Conservation (phyloP, 352 stramenopile genomes). For the Labyrinthula sp. region DNA sequence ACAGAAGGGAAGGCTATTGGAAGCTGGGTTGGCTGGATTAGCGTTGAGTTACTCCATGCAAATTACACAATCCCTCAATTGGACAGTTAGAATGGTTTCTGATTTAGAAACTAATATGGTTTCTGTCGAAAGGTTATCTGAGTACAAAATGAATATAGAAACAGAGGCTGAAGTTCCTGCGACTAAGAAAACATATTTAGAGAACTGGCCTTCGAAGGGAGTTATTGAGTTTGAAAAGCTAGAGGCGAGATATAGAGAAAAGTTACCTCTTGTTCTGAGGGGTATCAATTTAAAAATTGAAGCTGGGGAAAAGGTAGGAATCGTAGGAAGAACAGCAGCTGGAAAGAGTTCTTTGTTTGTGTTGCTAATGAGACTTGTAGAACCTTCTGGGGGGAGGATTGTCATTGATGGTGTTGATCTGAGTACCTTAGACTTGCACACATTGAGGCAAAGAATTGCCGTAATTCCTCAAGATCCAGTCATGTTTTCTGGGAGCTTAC, state of each 20-base stretch:
- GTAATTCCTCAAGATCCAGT: constrained; percentile 81
- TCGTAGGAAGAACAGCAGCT: constrained; percentile 61
- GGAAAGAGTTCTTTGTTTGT: constrained; percentile 62
- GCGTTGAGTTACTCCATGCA: constrained; percentile 70
- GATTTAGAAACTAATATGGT: constrained; percentile 83
- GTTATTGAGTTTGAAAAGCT: constrained; percentile 60
- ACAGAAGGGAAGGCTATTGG: constrained; percentile 37
- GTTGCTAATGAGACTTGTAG: constrained; percentile 70
- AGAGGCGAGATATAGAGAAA: constrained; percentile 54
- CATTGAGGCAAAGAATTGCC: constrained; percentile 57
- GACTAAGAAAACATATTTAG: constrained; percentile 27
- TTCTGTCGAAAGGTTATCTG: constrained; percentile 57
- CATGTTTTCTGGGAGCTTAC: constrained; percentile 69
- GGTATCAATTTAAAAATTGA: constrained; percentile 50
- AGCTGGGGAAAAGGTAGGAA: constrained; percentile 58
- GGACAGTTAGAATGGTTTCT: constrained; percentile 69
- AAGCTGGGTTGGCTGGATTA: constrained; percentile 61
- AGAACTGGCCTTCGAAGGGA: constrained; percentile 54
- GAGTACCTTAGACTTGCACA: constrained; percentile 48
- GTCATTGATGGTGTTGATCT: constrained; percentile 71
- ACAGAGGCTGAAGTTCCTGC: constrained; percentile 36
- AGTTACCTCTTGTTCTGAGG: constrained; percentile 46
- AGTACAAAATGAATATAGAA: constrained; percentile 46
- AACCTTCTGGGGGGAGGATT: constrained; percentile 60
- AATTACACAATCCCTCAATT: constrained; percentile 74